Percentiles rank a stretch among this genome's conserved stretches.
These are phyloP conservation scores for Abortiporus biennis DNA, from an alignment of 1,284 basidiomycete genomes.

Conservation along the genomic window DNA sequence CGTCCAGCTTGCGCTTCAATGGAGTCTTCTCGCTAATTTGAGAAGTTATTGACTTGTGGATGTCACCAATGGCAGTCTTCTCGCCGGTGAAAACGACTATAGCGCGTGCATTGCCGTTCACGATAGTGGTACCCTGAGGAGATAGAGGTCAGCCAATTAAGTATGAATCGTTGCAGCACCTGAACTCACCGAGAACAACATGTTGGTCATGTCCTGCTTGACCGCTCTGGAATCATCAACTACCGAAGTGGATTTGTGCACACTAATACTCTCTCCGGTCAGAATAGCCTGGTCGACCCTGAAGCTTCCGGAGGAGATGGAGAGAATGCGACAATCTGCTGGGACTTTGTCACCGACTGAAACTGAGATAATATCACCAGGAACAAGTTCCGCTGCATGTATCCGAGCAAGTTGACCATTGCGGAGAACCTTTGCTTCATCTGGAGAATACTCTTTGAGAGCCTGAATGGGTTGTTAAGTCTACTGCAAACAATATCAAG, in stretches of 20 bases:
- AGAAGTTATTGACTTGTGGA: constrained; percentile 88
- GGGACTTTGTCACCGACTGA: constrained; percentile 93
- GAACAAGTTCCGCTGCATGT: constrained; percentile 84
- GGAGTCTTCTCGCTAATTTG: constrained; percentile 93
- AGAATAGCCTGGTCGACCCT: constrained; percentile 92
- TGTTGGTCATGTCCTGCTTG: constrained; percentile 95
- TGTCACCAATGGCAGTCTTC: constrained; percentile 88
- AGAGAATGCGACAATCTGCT: constrained; percentile 86
- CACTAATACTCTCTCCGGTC: constrained; percentile 88
- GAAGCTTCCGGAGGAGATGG: constrained; percentile 89
- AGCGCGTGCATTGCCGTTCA: constrained; percentile 83
- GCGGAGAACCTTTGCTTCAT: constrained; percentile 88
- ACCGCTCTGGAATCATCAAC: constrained; percentile 75
- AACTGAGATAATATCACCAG: constrained; percentile 87
- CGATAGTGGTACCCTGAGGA: constrained; percentile 83
- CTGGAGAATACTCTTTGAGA: constrained; percentile 90
- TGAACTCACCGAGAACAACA: constrained; percentile 77
- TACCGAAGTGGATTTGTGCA: constrained; percentile 68
- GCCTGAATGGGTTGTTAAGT: constrained; percentile 47
- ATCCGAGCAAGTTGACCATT: constrained; percentile 66
- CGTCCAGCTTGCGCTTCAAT: constrained; percentile 91
- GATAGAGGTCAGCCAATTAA: not conserved
- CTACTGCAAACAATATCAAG: constrained; percentile 9
- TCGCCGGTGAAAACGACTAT: constrained; percentile 83
- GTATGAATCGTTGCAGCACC: not conserved